Evolutionary conservation across 352 stramenopile genomes (phyloP), one percentile per base, ranked within the genome.

Genomic region (Globisporangium parvum): DNA sequence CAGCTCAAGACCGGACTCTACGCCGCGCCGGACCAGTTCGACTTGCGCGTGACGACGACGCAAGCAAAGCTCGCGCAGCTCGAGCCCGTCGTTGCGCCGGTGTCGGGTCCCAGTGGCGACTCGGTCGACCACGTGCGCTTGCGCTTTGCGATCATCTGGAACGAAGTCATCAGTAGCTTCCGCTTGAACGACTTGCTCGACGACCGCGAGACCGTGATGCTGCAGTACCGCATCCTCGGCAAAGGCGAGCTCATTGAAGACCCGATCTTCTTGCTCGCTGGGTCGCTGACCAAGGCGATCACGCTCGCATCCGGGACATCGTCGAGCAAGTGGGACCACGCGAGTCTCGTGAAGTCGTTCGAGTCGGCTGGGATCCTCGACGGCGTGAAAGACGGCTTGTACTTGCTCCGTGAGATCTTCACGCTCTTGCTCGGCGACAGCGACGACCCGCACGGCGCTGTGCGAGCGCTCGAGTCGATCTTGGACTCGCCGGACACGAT

Each of bases 81-180:
- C 15, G 60, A 53, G 2, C 21, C 37, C 0, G 39, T 31, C 2
- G 47, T 20, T 24, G 33, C 41, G 14, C 40, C 52, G 1, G 51
- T 62, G 6, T 57, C 44, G 15, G 31, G 31, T 2, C 31, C 5
- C 3, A 37, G 31, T 12, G 10, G 31, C 31, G 56, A 55, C 23
- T 35, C 20, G 4, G 51, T 54, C 11, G 79, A 90, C 48, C 75
- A 82, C 40, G 66, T 90, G 17, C 77, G 70, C 2, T 55, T 93
- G 41, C 85, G 83, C 18, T 93, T 93, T 57, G 81, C 81, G 0
- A 88, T 95, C 47, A 84, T 94, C 28, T 94, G 84, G 84, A 94
- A 94, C 63, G 80, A 94, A 64, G 75, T 91, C 45, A 80, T 94
- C 24, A 88, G 84, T 55, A 92, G 81, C 49, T 94, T 94, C 51